Conservation (phyloP, 2,329 filamentous ascomycete genomes). For the Geosmithia flava region DNA sequence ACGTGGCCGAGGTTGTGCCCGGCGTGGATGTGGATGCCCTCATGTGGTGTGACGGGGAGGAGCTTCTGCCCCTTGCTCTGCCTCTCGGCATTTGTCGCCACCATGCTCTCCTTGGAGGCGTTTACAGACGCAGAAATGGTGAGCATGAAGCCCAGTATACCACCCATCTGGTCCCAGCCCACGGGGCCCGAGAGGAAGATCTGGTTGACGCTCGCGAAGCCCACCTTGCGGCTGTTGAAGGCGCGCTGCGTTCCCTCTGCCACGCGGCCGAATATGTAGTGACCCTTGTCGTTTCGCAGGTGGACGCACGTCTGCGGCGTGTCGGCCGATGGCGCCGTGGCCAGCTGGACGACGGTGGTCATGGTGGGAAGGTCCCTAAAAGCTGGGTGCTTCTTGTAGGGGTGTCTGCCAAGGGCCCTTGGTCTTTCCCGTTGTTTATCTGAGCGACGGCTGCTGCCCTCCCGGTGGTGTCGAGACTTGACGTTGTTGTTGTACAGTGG, state of each 20-base stretch:
- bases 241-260: conserved; percentile 78
- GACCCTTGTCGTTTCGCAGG: conserved; percentile 67
- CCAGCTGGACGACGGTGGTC: conserved; percentile 61
- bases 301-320: conserved; percentile 68
- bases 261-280: conserved; percentile 77
- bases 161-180: conserved; percentile 66
- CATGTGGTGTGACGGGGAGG: conserved; percentile 9
- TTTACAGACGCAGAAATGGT: conserved; percentile 62
- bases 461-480: too few relatives aligned
- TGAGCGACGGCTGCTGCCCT: too few relatives aligned
- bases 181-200: conserved; percentile 73
- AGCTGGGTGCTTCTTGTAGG: neutral
- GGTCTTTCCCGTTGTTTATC: neutral
- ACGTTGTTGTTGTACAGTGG: too few relatives aligned
- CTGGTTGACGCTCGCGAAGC: conserved; percentile 55
- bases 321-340: conserved; percentile 77
- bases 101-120: conserved; percentile 26
- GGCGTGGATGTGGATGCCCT: conserved; percentile 57
- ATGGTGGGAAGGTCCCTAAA: conserved; percentile 32
- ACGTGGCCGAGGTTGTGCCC: conserved; percentile 69
- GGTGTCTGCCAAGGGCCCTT: neutral
- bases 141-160: conserved; percentile 73
- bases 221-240: conserved; percentile 53
- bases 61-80: conserved; percentile 22
- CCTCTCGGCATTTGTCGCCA: conserved; percentile 25